A percentile compares a stretch with the other conserved stretches of the same genome.
Evolutionary conservation across 2,329 filamentous ascomycete species (phyloP).

Genomic region (Stagonosporopsis chrysanthemi): DNA sequence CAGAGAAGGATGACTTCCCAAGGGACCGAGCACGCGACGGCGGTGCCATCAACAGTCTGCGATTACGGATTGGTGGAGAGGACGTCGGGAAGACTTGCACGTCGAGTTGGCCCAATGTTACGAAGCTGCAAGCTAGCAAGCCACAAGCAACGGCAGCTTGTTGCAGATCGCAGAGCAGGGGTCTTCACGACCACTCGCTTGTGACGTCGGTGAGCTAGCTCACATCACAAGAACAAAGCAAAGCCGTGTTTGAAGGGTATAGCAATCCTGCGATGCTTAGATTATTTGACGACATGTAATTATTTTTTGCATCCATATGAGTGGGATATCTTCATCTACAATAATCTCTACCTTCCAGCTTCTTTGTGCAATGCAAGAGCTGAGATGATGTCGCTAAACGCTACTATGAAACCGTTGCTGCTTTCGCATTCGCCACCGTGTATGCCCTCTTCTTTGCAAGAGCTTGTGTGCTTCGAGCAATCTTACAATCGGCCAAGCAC

Average conservation of each 20-base stretch:
- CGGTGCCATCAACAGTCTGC: conserved; percentile 37
- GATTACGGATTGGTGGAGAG: neutral
- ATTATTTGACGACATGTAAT: neutral
- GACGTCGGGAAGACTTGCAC: neutral
- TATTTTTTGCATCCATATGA: neutral
- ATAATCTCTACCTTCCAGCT: neutral
- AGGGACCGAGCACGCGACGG: conserved; percentile 62
- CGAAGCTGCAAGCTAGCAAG: neutral
- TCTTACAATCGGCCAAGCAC: conserved; percentile 42
- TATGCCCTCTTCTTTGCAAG: neutral
- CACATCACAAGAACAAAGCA: neutral
- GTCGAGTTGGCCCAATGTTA: neutral
- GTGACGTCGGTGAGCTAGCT: neutral
- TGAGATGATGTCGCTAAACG: too few species aligned
- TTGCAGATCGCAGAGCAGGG: neutral
- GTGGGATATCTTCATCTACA: neutral
- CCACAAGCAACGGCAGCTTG: neutral
- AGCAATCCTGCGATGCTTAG: neutral
- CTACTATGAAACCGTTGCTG: too few species aligned
- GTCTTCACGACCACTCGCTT: neutral
- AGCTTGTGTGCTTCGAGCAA: neutral
- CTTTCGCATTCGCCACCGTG: too few species aligned
- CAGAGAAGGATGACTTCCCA: conserved; percentile 73
- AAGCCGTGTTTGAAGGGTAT: too few species aligned
- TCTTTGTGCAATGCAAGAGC: too few species aligned